Evolutionary conservation across 176 grass and related monocot species (phyloP), one percentile per base, ranked within the genome.

Genomic region (Leersia perrieri): DNA sequence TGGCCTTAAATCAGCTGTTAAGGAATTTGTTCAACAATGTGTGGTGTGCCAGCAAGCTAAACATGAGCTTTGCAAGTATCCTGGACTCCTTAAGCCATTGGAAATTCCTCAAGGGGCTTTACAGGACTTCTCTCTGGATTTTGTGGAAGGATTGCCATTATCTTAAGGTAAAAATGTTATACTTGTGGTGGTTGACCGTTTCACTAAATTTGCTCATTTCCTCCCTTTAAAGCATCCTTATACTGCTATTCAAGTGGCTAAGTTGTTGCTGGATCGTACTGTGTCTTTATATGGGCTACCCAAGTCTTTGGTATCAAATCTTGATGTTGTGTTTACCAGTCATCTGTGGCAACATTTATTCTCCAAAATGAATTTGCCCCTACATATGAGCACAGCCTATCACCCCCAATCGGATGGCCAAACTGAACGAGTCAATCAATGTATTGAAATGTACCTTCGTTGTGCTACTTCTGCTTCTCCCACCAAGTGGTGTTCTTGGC

Each of bases 1-100:
- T 9, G 29, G 15, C 0, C 4, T 65, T 0, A 18, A 33, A 1
- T 0, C 0, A 0, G 29, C 62, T 0, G 30, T 32, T 0, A 3
- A 32, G 1, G 29, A 33, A 6, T 33, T 9, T 33, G 62, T 65
- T 1, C 30, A 15, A 0, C 6, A 33, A 0, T 65, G 62, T 7
- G 0, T 1, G 0, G 3, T 15, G 1, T 65, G 62, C 3, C 62
- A 65, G 1, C 62, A 65, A 1, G 62, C 62, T 0, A 65, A 65
- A 0, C 62, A 65, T 33, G 29, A 65, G 1, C 12, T 2, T 0
- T 32, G 13, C 0, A 18, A 3, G 5, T 2, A 0, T 16, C 29
- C 62, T 18, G 62, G 62, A 2, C 1, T 65, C 0, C 2, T 65
- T 0, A 28, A 65, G 15, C 62, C 30, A 0, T 4, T 65, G 0